Percentiles rank a stretch among this genome's conserved stretches.
These are phyloP conservation scores for Plantago elongata DNA, from an alignment of 257 asterid species.

Conservation along the genomic window DNA sequence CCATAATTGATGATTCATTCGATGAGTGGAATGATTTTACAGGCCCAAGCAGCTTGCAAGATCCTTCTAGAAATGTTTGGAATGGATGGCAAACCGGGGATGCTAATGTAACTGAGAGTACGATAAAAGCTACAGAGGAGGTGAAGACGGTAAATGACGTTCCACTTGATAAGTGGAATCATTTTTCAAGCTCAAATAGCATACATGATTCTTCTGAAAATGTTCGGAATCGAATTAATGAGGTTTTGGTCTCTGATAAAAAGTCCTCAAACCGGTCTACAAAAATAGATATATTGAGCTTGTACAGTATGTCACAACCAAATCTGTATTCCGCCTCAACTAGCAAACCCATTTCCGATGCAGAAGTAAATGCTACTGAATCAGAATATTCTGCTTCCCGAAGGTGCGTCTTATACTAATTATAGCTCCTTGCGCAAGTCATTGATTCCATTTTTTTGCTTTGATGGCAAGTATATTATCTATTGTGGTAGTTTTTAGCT, in stretches of 20 bases:
- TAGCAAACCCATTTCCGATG: conserved; percentile 26
- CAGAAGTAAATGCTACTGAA: conserved; percentile 25
- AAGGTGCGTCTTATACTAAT: conserved; percentile 43
- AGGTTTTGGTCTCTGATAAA: conserved; percentile 26
- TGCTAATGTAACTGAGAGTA: background rate
- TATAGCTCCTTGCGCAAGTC: conserved; percentile 8
- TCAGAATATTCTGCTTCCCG: conserved; percentile 37
- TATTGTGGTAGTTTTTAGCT: background rate
- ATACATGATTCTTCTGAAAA: conserved; percentile 34
- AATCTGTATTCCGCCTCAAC: conserved; percentile 34
- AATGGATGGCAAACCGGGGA: conserved; percentile 1
- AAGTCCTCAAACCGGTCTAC: conserved; percentile 33
- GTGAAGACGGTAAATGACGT: background rate
- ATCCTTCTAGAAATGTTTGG: background rate
- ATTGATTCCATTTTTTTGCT: conserved; percentile 9
- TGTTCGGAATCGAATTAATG: conserved; percentile 28
- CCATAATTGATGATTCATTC: conserved; percentile 37
- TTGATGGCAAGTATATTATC: background rate
- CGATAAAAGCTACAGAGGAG: background rate
- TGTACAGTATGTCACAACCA: conserved; percentile 42
- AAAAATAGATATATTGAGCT: conserved; percentile 36
- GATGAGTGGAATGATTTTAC: background rate
- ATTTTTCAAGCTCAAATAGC: conserved; percentile 48
- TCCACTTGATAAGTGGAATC: conserved; percentile 1
- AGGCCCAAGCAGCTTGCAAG: conserved; percentile 2